Evolutionary conservation across 257 asterid genomes (phyloP).

Genomic region (Henckelia pumila): DNA sequence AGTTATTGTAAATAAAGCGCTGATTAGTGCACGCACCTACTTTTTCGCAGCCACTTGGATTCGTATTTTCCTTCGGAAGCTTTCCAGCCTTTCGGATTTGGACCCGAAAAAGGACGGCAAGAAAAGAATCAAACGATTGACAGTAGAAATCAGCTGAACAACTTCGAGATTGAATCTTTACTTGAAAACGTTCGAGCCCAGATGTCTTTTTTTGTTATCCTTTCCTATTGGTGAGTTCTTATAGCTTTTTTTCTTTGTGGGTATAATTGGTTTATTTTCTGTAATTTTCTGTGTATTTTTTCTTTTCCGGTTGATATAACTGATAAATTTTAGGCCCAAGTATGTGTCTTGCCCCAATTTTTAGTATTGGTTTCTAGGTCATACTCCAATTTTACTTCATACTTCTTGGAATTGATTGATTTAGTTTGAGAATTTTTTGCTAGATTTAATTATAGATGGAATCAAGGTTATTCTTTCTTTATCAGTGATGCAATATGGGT

Average conservation of each 20-base stretch:
- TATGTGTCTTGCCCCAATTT: slow-evolving; percentile 9
- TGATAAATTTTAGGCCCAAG: background rate
- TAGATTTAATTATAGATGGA: background rate
- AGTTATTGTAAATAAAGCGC: background rate
- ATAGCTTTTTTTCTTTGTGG: background rate
- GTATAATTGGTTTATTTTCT: background rate
- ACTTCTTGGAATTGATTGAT: background rate
- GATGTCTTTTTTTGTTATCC: background rate
- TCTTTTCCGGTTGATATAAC: background rate
- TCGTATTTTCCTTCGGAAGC: background rate
- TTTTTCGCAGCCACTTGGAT: background rate
- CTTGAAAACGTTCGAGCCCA: background rate
- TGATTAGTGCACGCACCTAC: background rate
- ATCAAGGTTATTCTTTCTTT: background rate
- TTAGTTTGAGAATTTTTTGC: background rate
- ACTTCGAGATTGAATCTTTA: background rate
- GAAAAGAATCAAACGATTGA: background rate
- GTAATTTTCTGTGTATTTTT: background rate
- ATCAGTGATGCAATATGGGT: background rate
- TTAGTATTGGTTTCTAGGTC: background rate
- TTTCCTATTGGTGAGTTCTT: slow-evolving; percentile 6
- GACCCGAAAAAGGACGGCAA: background rate
- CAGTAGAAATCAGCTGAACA: slow-evolving; percentile 8
- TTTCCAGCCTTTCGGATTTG: background rate
- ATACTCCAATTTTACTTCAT: background rate